phyloP scores from a whole-genome alignment of 2,329 filamentous ascomycete genomes.

The Xylaria sp. region DNA sequence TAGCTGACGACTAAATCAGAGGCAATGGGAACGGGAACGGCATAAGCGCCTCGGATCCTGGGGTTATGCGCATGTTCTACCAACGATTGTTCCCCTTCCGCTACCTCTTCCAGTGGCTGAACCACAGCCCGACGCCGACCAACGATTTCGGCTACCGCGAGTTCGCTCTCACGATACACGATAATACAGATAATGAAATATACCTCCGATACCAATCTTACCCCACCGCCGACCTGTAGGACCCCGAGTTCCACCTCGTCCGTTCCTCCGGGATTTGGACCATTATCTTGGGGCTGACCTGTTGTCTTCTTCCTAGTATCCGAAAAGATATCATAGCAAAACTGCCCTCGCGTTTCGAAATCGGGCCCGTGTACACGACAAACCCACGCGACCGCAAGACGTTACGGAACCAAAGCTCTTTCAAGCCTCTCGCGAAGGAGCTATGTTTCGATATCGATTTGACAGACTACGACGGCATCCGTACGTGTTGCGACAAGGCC shows the following conservation, averaged over 20 bases:
- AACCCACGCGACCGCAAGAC: constrained; percentile 95
- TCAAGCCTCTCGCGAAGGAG: constrained; percentile 90
- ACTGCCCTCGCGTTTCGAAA: constrained; percentile 95
- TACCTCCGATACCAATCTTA: constrained; percentile 90
- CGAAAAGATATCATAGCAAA: constrained; percentile 90
- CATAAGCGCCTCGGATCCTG: constrained; percentile 74
- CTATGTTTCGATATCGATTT: constrained; percentile 99
- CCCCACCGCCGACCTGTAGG: constrained; percentile 64
- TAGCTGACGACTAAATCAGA: constrained; percentile 47
- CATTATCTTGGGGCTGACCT: constrained; percentile 26
- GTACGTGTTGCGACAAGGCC: constrained; percentile 92
- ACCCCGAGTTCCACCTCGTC: background rate
- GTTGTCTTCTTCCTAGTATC: constrained; percentile 63
- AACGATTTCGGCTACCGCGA: constrained; percentile 93
- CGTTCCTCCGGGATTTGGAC: too few relatives aligned
- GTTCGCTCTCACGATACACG: constrained; percentile 94
- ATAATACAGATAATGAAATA: constrained; percentile 68
- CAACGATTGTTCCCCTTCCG: constrained; percentile 95
- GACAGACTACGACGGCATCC: constrained; percentile 97
- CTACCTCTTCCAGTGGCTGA: constrained; percentile 96
- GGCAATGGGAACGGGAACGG: constrained; percentile 50
- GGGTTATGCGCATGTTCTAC: constrained; percentile 93
- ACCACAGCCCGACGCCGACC: constrained; percentile 86
- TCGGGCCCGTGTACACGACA: constrained; percentile 94
- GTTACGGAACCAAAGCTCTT: constrained; percentile 77